A percentile compares a stretch with the other conserved stretches of the same genome.
phyloP scores from a whole-genome alignment of 2,329 filamentous ascomycete species.

The Bisporella sp. region DNA sequence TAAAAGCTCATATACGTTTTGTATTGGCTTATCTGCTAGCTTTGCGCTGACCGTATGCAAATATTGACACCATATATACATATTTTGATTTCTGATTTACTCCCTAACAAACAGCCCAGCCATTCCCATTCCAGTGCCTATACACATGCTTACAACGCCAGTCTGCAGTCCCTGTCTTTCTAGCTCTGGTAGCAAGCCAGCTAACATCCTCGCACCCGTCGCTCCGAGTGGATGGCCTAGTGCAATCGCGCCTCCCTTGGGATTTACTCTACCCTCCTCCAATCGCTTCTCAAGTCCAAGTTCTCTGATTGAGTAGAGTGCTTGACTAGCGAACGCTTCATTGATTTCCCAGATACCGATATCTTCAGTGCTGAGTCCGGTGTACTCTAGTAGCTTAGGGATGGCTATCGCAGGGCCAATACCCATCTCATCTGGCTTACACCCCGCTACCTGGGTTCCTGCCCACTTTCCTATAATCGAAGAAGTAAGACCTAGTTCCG shows the following conservation, averaged over 20 bases:
- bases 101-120: constrained; percentile 60
- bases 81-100: constrained; percentile 29
- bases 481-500: constrained; percentile 59
- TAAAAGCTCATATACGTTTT: too few species aligned
- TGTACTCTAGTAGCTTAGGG: constrained; percentile 66
- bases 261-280: constrained; percentile 70
- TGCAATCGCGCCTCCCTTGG: constrained; percentile 90
- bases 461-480: constrained; percentile 80
- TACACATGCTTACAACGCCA: constrained; percentile 87
- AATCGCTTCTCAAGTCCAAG: constrained; percentile 57
- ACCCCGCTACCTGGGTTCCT: constrained; percentile 67
- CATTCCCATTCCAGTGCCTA: constrained; percentile 77
- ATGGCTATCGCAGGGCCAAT: constrained; percentile 83
- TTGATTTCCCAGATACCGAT: constrained; percentile 91
- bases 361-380: constrained; percentile 60
- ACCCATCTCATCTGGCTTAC: constrained; percentile 88
- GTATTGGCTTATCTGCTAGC: too few species aligned
- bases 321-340: constrained; percentile 67
- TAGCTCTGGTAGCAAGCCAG: constrained; percentile 60
- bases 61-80: constrained; percentile 12
- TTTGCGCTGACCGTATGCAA: background rate
- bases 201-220: constrained; percentile 73
- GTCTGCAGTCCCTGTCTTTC: constrained; percentile 61
- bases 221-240: constrained; percentile 86
- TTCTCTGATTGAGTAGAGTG: constrained; percentile 63